Percentiles rank a stretch among this genome's conserved stretches.
phyloP scores from a whole-genome alignment of 257 asterid genomes.

The Anisodus acutangulus region DNA sequence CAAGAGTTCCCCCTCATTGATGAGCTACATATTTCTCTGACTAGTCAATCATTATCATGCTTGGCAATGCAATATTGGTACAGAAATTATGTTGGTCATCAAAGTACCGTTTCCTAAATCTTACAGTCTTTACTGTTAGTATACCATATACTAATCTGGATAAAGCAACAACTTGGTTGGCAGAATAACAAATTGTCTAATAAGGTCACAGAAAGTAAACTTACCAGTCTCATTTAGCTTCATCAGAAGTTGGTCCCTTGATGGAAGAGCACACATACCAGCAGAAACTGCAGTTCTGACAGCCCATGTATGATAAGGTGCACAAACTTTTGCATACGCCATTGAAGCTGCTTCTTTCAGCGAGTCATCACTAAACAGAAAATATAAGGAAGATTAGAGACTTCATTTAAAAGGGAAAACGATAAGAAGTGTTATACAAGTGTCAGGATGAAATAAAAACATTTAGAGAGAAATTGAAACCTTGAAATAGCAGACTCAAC shows the following conservation, averaged over 20 bases:
- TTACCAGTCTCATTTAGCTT: conserved; percentile 85
- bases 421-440: neutral
- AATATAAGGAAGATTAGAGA: neutral
- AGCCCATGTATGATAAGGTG: conserved; percentile 94
- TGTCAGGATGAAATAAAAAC: neutral
- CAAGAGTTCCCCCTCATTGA: too few species aligned
- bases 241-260: conserved; percentile 80
- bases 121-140: neutral
- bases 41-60: too few species aligned
- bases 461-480: conserved; percentile 15
- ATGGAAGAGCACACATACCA: conserved; percentile 95
- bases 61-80: neutral
- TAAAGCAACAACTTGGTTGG: neutral
- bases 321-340: conserved; percentile 84
- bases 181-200: neutral
- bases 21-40: too few species aligned
- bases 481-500: neutral
- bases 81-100: neutral
- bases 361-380: conserved; percentile 54
- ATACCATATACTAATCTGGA: neutral
- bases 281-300: conserved; percentile 94
- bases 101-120: neutral
- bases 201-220: conserved; percentile 28
- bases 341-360: conserved; percentile 81
- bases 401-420: neutral